Evolutionary conservation across 2,329 filamentous ascomycete genomes (phyloP), one percentile per base, ranked within the genome.

Genomic region (Balansia obtecta): DNA sequence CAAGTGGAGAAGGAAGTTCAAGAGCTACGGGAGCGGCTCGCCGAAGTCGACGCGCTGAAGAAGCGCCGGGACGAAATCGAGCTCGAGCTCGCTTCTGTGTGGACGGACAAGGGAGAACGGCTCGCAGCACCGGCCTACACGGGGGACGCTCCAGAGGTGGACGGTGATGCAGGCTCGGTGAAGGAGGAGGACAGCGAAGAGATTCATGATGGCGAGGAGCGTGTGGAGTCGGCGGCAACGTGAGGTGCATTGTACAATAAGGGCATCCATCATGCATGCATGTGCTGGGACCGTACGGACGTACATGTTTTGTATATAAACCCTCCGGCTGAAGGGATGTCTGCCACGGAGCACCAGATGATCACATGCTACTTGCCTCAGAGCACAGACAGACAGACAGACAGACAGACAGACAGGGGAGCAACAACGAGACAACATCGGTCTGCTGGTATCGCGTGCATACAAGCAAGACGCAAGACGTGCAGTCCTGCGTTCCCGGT

Each of bases 1-100:
- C 86, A 87, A 20, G 89, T 96, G 8, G 90, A 96, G 70, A 88
- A 87, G 64, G 93, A 98, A 66, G 72, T 97, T 15, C 79, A 85
- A 46, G 88, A 96, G 57, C 74, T 98, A 42, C 80, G 84, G 32
- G 88, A 91, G 64, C 77, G 85, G 22, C 71, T 98, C 8, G 76
- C 80, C 11, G 83, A 88, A 66, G 91, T 97, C 0, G 85, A 91
- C 49, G 77, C 82, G 58, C 94, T 88, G 88, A 88, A 91, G 72
- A 69, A 71, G 56, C 77, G 93, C 47, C 80, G 82, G 37, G 76
- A 81, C 47, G 86, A 89, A 65, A 94, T 98, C 60, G 89, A 97
- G 60, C 68, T 69, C 42, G 91, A 98, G 69, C 71, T 98, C 52
- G 80, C 73, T 27, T 70, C 74, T 56, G 78, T 82, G 39, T 81